A percentile compares a stretch with the other conserved stretches of the same genome.
Conservation (phyloP, 495 filamentous ascomycete genomes). For the Viridothelium virens region DNA sequence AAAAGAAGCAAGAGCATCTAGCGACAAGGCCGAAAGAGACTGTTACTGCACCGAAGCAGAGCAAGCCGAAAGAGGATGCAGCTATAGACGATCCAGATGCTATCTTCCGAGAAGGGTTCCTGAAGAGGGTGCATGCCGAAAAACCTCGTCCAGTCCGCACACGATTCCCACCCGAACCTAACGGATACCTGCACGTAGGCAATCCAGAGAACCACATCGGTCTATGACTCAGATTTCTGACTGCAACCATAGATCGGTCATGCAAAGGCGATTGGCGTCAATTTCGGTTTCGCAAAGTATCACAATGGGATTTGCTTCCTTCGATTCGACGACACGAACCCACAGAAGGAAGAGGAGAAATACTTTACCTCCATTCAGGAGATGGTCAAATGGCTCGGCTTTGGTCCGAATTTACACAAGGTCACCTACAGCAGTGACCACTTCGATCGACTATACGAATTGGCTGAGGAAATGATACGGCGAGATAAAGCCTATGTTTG, state of each 20-base stretch:
- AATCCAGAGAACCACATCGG: too few relatives aligned
- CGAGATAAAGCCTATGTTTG: constrained; percentile 72
- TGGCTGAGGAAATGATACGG: constrained; percentile 76
- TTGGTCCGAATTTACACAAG: constrained; percentile 36
- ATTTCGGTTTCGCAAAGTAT: constrained; percentile 88
- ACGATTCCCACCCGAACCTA: constrained; percentile 89
- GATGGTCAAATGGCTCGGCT: constrained; percentile 41
- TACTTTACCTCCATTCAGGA: constrained; percentile 39
- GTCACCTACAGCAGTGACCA: constrained; percentile 79
- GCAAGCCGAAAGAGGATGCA: constrained; percentile 32
- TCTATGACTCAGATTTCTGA: too few relatives aligned
- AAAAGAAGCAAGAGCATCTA: constrained; percentile 28
- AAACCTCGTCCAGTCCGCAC: constrained; percentile 63
- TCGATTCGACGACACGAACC: constrained; percentile 42
- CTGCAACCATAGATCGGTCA: constrained; percentile 37
- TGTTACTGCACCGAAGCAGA: background rate
- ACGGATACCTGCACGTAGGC: constrained; percentile 76
- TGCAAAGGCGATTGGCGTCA: constrained; percentile 92
- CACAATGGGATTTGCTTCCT: constrained; percentile 65
- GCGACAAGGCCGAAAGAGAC: constrained; percentile 9
- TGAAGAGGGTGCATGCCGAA: constrained; percentile 71
- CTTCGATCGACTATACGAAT: constrained; percentile 79
- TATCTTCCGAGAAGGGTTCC: constrained; percentile 81
- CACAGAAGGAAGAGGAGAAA: constrained; percentile 39
- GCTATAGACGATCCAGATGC: constrained; percentile 53